Base-by-base conservation (phyloP, 768 basidiomycete genomes). In the Gyrodon lividus region DNA sequence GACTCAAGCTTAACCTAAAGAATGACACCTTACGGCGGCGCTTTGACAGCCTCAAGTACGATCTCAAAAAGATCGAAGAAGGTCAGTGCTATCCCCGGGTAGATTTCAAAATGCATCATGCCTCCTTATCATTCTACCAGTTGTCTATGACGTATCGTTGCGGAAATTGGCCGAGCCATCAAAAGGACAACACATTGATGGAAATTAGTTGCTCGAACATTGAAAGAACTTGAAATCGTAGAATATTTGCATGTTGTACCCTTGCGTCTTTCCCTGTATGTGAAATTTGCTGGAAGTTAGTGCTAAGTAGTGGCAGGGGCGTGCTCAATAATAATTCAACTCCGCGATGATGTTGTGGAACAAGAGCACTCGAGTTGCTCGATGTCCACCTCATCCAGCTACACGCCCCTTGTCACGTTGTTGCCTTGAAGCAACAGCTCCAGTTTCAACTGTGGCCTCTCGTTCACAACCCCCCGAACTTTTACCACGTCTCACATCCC, bases 21-120 rank as follows among this genome's bases (percentile, higher is more conserved):
- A 92, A 92, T 51, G 90, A 92, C 60, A 62, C 74, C 0, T 71
- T 92, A 16, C 82, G 89, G 4, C 79, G 87, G 52, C 73, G 89
- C 47, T 92, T 87, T 62, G 89, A 92, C 62, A 82, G 86, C 56
- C 72, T 92, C 30, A 92, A 92, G 62, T 92, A 92, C 56, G 90
- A 91, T 63, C 79, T 92, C 55, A 91, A 91, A 67, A 91, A 90
- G 61, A 87, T 92, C 16, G 89, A 92, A 72, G 90, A 92, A 83
- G 89, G 90, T 81, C 50, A 43, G 74, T 58, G n/a, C n/a, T n/a
- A n/a, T n/a, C n/a, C n/a, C n/a, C n/a, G n/a, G n/a, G n/a, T n/a
- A n/a, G n/a, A n/a, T n/a, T n/a, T n/a, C n/a, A n/a, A n/a, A 47
- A 34, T 49, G 41, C 26, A 22, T 28, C n/a, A 19, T 39, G 48